Base-by-base conservation (phyloP, 116 monocot genomes). In the Cymodocea nodosa region DNA sequence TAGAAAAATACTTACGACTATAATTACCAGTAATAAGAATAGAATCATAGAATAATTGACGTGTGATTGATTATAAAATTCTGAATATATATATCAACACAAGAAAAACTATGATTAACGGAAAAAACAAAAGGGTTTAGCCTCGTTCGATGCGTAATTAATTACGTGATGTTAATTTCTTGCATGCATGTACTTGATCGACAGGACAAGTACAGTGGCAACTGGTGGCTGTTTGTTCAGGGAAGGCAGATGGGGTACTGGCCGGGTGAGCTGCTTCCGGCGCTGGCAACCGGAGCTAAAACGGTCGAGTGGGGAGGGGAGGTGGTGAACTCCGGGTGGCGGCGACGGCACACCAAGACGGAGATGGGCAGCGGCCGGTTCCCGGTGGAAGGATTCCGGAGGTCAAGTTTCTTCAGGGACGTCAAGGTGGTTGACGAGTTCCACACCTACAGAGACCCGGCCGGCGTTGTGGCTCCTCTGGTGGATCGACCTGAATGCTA, bases 321-420 rank as follows among this genome's bases (percentile, higher is more conserved):
- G 30, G 65, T 70, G 0, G 23, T 48, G 17, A 76, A 70, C 65
- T 18, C 15, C 14, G 36, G 51, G 37, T 22, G 22, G 14, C 19
- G 65, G 6, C 19, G 65, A 6, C 57, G 40, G 18, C 70, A 70
- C 52, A 76, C 76, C 37, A n/a, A 23, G 18, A 76, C 76, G 12
- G 57, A 76, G 36, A 76, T 70, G 76, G 76, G 76, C 12, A 70
- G 70, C 35, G 76, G 76, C 13, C 50, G 40, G 19, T 70, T 76
- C 23, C 51, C 65, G 0, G 17, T 9, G 17, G 64, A 65, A 52
- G 70, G 56, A 25, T 75, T 25, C 51, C 16, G 23, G 25, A 75
- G 51, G 13, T 61, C 75, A 0, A 60, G 66, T 30, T 75, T 51
- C 57, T 49, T 69, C 55, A 62, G 60, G 20, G 35, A 50, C 9